Evolutionary conservation across 805 yeast species (phyloP).

Genomic region (Saccharomycopsis fermentans): DNA sequence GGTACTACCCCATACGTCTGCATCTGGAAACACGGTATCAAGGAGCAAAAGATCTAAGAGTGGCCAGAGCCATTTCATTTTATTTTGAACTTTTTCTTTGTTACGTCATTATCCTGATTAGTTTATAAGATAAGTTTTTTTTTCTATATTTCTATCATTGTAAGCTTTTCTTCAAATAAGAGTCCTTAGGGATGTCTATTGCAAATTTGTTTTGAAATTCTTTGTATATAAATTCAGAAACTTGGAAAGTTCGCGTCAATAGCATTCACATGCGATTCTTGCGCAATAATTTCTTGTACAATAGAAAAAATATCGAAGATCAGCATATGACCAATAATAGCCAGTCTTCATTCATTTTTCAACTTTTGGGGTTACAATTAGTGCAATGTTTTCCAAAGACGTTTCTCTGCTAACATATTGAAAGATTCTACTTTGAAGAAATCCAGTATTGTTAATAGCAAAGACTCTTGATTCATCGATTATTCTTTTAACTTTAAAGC

Average conservation of each 20-base stretch:
- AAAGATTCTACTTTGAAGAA: slow-evolving; percentile 36
- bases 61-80: background rate
- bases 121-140: slow-evolving; percentile 1
- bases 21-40: slow-evolving; percentile 98
- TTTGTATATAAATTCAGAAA: too few species aligned
- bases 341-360: background rate
- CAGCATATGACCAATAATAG: too few species aligned
- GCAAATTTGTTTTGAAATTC: too few species aligned
- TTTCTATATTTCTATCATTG: background rate
- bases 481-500: slow-evolving; percentile 58
- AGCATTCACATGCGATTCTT: too few species aligned
- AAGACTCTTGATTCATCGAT: slow-evolving; percentile 62
- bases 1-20: slow-evolving; percentile 96
- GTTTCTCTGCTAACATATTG: slow-evolving; percentile 47
- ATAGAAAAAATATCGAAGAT: too few species aligned
- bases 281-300: too few species aligned
- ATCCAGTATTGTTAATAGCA: slow-evolving; percentile 35
- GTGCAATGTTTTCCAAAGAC: slow-evolving; percentile 64
- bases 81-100: slow-evolving; percentile 9
- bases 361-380: slow-evolving; percentile 25
- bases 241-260: too few species aligned
- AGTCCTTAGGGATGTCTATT: too few species aligned
- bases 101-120: background rate
- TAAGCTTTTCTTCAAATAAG: too few species aligned
- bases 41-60: slow-evolving; percentile 76